These are phyloP conservation scores for Graphiopsis chlorocephala DNA, from an alignment of 2,329 filamentous ascomycete genomes.

Conservation along the genomic window DNA sequence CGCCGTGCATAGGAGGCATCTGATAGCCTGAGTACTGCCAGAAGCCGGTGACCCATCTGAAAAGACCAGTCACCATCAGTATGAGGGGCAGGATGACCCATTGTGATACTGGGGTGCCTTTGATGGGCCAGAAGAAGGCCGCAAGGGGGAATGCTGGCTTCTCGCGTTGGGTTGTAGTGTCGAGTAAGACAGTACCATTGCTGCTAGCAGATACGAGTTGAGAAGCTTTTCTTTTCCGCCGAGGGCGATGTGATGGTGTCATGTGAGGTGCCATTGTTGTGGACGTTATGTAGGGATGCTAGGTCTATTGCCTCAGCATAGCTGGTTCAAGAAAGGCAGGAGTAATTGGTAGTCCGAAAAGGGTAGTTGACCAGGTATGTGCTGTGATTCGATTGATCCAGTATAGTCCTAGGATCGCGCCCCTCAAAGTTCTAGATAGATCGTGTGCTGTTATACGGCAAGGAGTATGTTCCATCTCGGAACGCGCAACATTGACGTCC, in stretches of 20 bases:
- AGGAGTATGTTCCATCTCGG: neutral
- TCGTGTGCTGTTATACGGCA: neutral
- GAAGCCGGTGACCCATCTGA: slow-evolving; percentile 86
- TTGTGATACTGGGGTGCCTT: slow-evolving; percentile 72
- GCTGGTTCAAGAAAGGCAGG: neutral
- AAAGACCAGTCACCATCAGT: slow-evolving; percentile 85
- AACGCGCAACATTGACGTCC: neutral
- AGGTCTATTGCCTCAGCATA: slow-evolving; percentile 1
- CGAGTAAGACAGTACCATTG: slow-evolving; percentile 41
- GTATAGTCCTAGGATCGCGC: neutral
- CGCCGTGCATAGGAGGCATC: slow-evolving; percentile 86
- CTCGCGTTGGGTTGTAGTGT: slow-evolving; percentile 19
- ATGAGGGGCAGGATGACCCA: slow-evolving; percentile 88
- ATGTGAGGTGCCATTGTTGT: slow-evolving; percentile 5
- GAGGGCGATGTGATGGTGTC: slow-evolving; percentile 32
- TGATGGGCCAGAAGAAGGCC: slow-evolving; percentile 90
- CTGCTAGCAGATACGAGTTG: slow-evolving; percentile 35
- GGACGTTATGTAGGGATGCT: neutral
- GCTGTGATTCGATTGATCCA: neutral
- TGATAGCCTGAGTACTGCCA: slow-evolving; percentile 93
- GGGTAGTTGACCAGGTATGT: neutral
- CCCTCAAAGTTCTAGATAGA: neutral
- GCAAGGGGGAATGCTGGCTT: slow-evolving; percentile 81
- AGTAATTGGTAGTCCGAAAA: neutral
- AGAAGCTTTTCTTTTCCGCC: slow-evolving; percentile 44